Percentiles rank a stretch among this genome's conserved stretches.
phyloP scores from a whole-genome alignment of 371 early-diverging fungal species.

The Rhizopus delemar region DNA sequence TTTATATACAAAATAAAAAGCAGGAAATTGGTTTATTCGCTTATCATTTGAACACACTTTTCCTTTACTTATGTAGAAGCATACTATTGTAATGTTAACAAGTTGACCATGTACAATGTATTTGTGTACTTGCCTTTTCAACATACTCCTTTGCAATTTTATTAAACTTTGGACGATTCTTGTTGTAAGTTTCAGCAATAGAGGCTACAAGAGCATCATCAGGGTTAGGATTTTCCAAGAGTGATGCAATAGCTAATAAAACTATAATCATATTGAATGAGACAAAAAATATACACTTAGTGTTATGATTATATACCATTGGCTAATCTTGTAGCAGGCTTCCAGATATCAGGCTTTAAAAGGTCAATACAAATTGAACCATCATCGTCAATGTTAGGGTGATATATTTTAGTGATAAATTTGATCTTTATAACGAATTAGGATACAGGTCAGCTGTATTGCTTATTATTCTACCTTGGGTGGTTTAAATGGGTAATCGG shows the following conservation, averaged over 20 bases:
- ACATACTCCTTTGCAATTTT: constrained; percentile 83
- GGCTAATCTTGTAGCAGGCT: constrained; percentile 79
- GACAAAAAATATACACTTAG: no score
- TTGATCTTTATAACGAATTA: constrained; percentile 61
- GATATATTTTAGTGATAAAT: constrained; percentile 87
- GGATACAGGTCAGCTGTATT: background rate
- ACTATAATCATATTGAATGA: constrained; percentile 40
- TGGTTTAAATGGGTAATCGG: constrained; percentile 93
- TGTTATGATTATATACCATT: constrained; percentile 38
- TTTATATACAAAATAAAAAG: no score
- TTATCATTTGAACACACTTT: background rate
- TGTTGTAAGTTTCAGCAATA: constrained; percentile 83
- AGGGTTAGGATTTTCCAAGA: constrained; percentile 87
- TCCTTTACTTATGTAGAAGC: background rate
- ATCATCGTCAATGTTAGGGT: constrained; percentile 91
- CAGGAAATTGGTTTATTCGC: background rate
- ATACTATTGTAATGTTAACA: background rate
- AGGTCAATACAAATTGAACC: constrained; percentile 80
- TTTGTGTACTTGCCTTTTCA: constrained; percentile 57
- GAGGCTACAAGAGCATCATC: constrained; percentile 87
- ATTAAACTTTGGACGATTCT: constrained; percentile 71
- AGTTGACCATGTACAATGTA: background rate
- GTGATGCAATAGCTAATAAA: constrained; percentile 64
- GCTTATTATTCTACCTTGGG: constrained; percentile 60
- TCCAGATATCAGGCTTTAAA: constrained; percentile 91